These are phyloP conservation scores for Mucor racemosus DNA, from an alignment of 371 early-diverging fungal genomes.

Conservation along the genomic window DNA sequence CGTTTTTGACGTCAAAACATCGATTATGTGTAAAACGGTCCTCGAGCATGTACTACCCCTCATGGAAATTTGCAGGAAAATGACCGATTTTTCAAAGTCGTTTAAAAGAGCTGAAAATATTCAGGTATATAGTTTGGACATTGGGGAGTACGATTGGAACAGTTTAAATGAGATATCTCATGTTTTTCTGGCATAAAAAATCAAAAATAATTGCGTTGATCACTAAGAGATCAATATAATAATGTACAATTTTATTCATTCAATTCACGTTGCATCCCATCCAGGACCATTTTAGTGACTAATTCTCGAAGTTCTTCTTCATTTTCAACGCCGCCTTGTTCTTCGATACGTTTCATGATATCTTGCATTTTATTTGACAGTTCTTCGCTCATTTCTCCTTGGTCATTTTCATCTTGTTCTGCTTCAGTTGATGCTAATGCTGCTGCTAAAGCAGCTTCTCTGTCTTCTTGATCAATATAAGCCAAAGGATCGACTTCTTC, in stretches of 20 bases:
- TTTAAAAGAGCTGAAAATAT: not conserved
- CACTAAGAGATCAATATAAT: not conserved
- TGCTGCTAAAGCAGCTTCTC: not conserved
- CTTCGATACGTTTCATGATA: slow-evolving; percentile 40
- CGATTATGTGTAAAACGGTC: not conserved
- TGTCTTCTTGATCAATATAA: slow-evolving; percentile 15
- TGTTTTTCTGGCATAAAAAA: not conserved
- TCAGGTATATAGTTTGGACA: not conserved
- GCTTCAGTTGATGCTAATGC: slow-evolving; percentile 12
- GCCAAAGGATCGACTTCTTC: slow-evolving; percentile 23
- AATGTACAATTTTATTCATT: slow-evolving; percentile 8
- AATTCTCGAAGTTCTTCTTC: slow-evolving; percentile 48
- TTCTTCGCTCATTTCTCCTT: slow-evolving; percentile 18
- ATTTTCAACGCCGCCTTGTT: slow-evolving; percentile 43
- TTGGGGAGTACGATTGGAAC: not conserved
- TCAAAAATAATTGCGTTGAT: not conserved
- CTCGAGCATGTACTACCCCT: not conserved
- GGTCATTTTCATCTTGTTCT: not conserved
- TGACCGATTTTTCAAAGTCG: not conserved
- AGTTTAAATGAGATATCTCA: not conserved
- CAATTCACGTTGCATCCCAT: slow-evolving; percentile 32
- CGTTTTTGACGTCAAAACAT: not conserved
- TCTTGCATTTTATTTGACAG: slow-evolving; percentile 33
- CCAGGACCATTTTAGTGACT: slow-evolving; percentile 47
- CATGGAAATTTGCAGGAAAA: not conserved